Evolutionary conservation across 495 filamentous ascomycete species (phyloP).

Genomic region (Hyphodiscus hymeniophilus): DNA sequence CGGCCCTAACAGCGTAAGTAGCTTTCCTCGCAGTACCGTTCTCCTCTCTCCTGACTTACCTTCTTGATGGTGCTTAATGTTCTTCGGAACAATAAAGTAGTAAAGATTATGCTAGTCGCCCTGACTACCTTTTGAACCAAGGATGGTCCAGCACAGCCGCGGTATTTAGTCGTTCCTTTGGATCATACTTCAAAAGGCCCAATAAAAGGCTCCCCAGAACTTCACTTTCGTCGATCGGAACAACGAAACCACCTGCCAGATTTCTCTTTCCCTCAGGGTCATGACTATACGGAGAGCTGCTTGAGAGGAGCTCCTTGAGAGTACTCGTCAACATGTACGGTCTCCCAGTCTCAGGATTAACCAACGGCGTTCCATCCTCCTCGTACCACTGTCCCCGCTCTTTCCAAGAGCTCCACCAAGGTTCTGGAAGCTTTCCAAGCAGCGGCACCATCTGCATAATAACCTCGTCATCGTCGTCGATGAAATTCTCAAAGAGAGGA

Average conservation of each 20-base stretch:
- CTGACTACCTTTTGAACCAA: conserved; percentile 23
- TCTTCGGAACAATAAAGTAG: too few species aligned
- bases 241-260: not conserved
- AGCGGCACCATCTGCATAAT: conserved; percentile 23
- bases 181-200: conserved; percentile 15
- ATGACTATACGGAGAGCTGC: not conserved
- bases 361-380: conserved; percentile 11
- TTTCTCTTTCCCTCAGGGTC: not conserved
- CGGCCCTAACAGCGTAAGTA: too few species aligned
- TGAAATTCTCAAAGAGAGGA: conserved; percentile 19
- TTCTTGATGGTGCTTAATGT: too few species aligned
- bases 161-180: conserved; percentile 18
- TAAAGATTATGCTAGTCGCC: too few species aligned
- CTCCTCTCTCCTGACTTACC: too few species aligned
- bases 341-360: not conserved
- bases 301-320: conserved; percentile 15
- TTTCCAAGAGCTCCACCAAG: conserved; percentile 29
- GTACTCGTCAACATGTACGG: conserved; percentile 1
- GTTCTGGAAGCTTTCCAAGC: conserved; percentile 27
- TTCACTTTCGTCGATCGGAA: conserved; percentile 16
- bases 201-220: conserved; percentile 21
- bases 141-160: conserved; percentile 16
- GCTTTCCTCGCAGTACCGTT: too few species aligned
- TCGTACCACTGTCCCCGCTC: conserved; percentile 15
- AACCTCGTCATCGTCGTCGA: conserved; percentile 21